phyloP scores from a whole-genome alignment of 192 early-diverging fungal species.

The Entrophospora sp. region DNA sequence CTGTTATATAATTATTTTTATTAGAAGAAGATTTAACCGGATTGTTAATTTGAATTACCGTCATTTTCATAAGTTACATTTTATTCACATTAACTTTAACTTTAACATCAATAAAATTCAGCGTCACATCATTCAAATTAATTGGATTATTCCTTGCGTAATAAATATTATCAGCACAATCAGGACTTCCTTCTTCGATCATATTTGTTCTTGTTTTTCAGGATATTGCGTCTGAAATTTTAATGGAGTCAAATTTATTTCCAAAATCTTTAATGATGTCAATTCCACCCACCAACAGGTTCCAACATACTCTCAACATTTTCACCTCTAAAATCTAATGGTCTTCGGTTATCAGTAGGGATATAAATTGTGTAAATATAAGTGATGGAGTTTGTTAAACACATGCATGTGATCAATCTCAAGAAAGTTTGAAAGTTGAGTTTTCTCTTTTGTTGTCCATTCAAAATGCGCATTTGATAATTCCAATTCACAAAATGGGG shows the following conservation, averaged over 20 bases:
- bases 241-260: slow-evolving; percentile 76
- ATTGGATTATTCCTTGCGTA: too few species aligned
- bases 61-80: too few species aligned
- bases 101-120: too few species aligned
- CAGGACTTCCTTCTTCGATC: slow-evolving; percentile 47
- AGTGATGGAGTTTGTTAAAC: slow-evolving; percentile 54
- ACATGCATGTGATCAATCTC: slow-evolving; percentile 68
- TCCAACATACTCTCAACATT: slow-evolving; percentile 79
- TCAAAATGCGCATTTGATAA: slow-evolving; percentile 54
- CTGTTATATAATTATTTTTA: too few species aligned
- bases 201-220: slow-evolving; percentile 76
- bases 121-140: too few species aligned
- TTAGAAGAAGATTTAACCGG: too few species aligned
- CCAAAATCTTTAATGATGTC: slow-evolving; percentile 84
- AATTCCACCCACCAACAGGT: slow-evolving; percentile 80
- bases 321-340: slow-evolving; percentile 69
- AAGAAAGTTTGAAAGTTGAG: slow-evolving; percentile 57
- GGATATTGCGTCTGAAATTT: slow-evolving; percentile 78
- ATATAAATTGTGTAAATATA: slow-evolving; percentile 50
- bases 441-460: slow-evolving; percentile 76
- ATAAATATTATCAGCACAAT: not conserved
- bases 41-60: too few species aligned
- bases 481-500: slow-evolving; percentile 64
- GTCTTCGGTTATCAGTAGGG: slow-evolving; percentile 43
- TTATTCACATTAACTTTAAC: too few species aligned